Evolutionary conservation across 2,329 filamentous ascomycete genomes (phyloP).

Genomic region (Gyromitra esculenta): DNA sequence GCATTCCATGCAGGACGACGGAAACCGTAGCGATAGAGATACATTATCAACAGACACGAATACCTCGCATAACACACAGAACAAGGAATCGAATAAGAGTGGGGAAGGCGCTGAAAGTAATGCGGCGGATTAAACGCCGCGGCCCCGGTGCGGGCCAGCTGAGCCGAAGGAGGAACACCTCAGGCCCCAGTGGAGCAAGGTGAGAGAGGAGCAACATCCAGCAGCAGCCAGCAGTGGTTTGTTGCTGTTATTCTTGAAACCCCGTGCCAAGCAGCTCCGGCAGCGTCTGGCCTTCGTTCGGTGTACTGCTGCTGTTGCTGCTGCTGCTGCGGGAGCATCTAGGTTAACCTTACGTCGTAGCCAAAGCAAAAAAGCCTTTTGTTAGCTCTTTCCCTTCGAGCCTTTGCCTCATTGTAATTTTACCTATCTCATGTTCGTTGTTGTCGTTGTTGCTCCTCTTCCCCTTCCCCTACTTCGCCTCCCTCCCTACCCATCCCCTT

Average conservation of each 20-base stretch:
- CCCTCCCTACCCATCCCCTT: slow-evolving; percentile 43
- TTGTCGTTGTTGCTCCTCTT: slow-evolving; percentile 46
- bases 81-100: slow-evolving; percentile 43
- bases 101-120: slow-evolving; percentile 25
- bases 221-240: slow-evolving; percentile 10
- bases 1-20: slow-evolving; percentile 41
- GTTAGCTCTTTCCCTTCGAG: slow-evolving; percentile 40
- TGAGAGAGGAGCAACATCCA: neutral
- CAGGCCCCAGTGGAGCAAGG: slow-evolving; percentile 24
- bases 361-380: slow-evolving; percentile 26
- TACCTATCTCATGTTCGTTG: slow-evolving; percentile 43
- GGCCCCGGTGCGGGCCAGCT: slow-evolving; percentile 23
- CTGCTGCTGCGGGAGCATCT: slow-evolving; percentile 41
- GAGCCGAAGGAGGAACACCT: slow-evolving; percentile 17
- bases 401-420: slow-evolving; percentile 46
- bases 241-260: slow-evolving; percentile 38
- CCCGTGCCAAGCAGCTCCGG: slow-evolving; percentile 34
- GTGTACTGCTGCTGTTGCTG: slow-evolving; percentile 33
- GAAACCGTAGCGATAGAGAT: slow-evolving; percentile 35
- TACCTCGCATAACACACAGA: slow-evolving; percentile 43
- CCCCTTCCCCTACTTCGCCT: slow-evolving; percentile 46
- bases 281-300: slow-evolving; percentile 4
- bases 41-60: slow-evolving; percentile 45
- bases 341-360: slow-evolving; percentile 44
- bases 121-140: slow-evolving; percentile 40